phyloP scores from a whole-genome alignment of 108 stramenopile species.

The Fragilaria crotonensis region DNA sequence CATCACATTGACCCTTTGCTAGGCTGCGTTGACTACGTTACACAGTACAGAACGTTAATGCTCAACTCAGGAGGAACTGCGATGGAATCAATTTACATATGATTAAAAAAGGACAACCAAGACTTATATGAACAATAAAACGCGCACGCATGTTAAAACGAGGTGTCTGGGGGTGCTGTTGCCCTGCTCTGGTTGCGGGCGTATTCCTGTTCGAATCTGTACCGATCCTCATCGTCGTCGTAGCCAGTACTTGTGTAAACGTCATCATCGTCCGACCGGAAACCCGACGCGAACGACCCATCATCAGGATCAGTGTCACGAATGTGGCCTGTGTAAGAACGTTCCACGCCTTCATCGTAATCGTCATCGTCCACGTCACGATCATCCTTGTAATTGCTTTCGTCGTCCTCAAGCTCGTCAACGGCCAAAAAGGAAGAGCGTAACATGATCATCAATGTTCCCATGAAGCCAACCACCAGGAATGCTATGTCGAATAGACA shows the following conservation, averaged over 20 bases:
- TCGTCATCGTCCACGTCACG: not conserved
- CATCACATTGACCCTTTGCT: too few species aligned
- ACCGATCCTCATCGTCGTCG: too few species aligned
- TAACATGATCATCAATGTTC: not conserved
- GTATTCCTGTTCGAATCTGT: too few species aligned
- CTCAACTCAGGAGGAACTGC: too few species aligned
- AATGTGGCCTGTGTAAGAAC: not conserved
- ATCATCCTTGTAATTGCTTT: not conserved
- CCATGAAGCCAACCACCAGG: not conserved
- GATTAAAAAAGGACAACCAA: too few species aligned
- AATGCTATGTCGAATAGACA: not conserved
- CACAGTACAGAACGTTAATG: too few species aligned
- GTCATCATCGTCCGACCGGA: not conserved
- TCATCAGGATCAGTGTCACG: not conserved
- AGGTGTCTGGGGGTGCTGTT: too few species aligned
- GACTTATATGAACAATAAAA: too few species aligned
- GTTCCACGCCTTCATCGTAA: not conserved
- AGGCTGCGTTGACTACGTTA: too few species aligned
- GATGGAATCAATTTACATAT: too few species aligned
- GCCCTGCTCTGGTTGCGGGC: too few species aligned
- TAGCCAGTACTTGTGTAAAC: not conserved
- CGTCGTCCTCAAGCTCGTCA: not conserved
- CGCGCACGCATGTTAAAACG: too few species aligned
- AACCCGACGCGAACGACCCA: not conserved
- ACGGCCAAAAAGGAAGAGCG: not conserved